Evolutionary conservation across 805 yeast species (phyloP).

Genomic region (Hanseniaspora nectarophila): DNA sequence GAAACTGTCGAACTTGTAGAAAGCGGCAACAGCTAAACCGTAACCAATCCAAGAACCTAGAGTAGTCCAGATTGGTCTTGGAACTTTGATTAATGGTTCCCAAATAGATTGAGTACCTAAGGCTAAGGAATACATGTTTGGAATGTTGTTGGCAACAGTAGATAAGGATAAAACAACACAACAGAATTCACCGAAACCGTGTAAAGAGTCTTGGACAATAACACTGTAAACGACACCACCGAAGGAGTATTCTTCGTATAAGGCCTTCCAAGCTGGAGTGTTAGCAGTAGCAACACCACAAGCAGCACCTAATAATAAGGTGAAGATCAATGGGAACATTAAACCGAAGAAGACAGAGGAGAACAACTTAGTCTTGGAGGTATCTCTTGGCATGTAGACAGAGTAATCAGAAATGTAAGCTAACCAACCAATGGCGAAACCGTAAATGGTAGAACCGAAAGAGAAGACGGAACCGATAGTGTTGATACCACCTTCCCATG

Average conservation of each 20-base stretch:
- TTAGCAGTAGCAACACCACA: conserved; percentile 57
- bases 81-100: conserved; percentile 58
- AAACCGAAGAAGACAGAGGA: conserved; percentile 52
- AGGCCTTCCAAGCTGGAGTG: conserved; percentile 34
- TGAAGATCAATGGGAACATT: conserved; percentile 53
- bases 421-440: conserved; percentile 91
- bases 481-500: conserved; percentile 40
- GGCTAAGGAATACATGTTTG: conserved; percentile 84
- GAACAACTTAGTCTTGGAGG: conserved; percentile 50
- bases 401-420: conserved; percentile 91
- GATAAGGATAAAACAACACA: conserved; percentile 73
- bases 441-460: conserved; percentile 72
- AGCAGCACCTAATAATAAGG: conserved; percentile 76
- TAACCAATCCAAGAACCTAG: conserved; percentile 61
- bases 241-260: conserved; percentile 43
- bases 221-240: conserved; percentile 78
- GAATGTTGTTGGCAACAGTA: conserved; percentile 80
- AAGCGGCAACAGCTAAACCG: conserved; percentile 83
- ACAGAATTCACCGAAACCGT: conserved; percentile 82
- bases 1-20: conserved; percentile 58
- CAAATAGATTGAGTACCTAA: conserved; percentile 75
- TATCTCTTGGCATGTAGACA: conserved; percentile 63
- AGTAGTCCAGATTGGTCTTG: conserved; percentile 73
- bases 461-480: conserved; percentile 70
- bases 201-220: conserved; percentile 65